phyloP scores from a whole-genome alignment of 345 rosid species.

The Brassica incana region DNA sequence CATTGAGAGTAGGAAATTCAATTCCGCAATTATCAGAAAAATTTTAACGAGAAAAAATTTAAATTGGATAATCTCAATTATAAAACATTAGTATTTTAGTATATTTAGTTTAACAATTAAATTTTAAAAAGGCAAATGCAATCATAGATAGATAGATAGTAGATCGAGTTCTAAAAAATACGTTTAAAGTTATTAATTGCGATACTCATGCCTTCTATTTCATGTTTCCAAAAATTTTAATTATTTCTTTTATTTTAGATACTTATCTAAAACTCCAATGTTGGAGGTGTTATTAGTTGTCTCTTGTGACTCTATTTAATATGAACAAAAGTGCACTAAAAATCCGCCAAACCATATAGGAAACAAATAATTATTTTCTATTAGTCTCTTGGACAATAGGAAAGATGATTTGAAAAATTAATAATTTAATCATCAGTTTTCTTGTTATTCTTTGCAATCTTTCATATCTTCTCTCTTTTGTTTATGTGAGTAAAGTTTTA shows the following conservation, averaged over 20 bases:
- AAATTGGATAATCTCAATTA: neutral
- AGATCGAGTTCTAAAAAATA: neutral
- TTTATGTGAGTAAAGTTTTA: no score
- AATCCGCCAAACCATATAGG: neutral
- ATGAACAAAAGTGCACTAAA: neutral
- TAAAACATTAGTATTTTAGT: neutral
- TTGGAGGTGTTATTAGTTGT: no score
- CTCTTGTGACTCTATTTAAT: neutral
- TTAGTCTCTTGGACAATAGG: neutral
- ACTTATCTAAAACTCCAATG: no score
- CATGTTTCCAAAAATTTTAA: no score
- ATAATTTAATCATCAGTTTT: neutral
- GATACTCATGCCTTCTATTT: neutral
- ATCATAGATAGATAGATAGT: neutral
- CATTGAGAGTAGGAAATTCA: neutral
- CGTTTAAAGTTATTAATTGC: neutral
- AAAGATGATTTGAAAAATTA: neutral
- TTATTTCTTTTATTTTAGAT: no score
- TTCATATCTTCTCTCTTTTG: no score
- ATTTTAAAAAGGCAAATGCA: no score
- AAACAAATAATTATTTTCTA: no score
- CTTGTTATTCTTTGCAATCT: no score
- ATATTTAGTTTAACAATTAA: neutral
- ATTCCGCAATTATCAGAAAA: neutral
- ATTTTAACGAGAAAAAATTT: neutral